Evolutionary conservation across 2,329 filamentous ascomycete species (phyloP).

Genomic region (Pseudogymnoascus sp.): DNA sequence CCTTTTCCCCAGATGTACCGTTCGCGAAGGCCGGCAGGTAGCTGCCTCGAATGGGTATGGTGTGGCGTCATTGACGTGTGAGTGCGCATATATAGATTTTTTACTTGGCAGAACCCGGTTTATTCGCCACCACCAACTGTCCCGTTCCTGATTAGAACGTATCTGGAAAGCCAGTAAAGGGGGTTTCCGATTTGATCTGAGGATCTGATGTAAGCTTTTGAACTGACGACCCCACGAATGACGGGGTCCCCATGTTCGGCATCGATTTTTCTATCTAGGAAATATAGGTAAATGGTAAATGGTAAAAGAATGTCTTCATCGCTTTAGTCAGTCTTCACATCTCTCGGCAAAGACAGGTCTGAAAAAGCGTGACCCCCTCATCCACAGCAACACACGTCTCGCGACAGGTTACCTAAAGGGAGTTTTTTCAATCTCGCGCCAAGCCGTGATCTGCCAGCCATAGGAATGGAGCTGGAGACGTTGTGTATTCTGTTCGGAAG

Average conservation of each 20-base stretch:
- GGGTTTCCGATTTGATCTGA: neutral
- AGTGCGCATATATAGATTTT: neutral
- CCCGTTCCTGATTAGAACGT: neutral
- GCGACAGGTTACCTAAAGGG: slow-evolving; percentile 11
- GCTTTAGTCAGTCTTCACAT: slow-evolving; percentile 50
- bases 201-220: neutral
- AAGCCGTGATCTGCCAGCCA: slow-evolving; percentile 45
- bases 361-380: slow-evolving; percentile 40
- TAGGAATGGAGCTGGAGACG: slow-evolving; percentile 39
- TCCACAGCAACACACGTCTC: slow-evolving; percentile 7
- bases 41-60: neutral
- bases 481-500: slow-evolving; percentile 46
- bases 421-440: slow-evolving; percentile 41
- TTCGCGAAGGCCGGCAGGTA: neutral
- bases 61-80: neutral
- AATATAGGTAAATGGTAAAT: neutral
- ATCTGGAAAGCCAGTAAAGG: neutral
- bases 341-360: slow-evolving; percentile 45
- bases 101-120: neutral
- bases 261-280: neutral
- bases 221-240: neutral
- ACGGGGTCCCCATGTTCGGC: neutral
- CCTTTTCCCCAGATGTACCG: neutral
- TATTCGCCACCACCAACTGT: neutral
- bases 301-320: slow-evolving; percentile 37